Percentiles rank a stretch among this genome's conserved stretches.
phyloP scores from a whole-genome alignment of 2,329 filamentous ascomycete species.

The Penicillium paneum region DNA sequence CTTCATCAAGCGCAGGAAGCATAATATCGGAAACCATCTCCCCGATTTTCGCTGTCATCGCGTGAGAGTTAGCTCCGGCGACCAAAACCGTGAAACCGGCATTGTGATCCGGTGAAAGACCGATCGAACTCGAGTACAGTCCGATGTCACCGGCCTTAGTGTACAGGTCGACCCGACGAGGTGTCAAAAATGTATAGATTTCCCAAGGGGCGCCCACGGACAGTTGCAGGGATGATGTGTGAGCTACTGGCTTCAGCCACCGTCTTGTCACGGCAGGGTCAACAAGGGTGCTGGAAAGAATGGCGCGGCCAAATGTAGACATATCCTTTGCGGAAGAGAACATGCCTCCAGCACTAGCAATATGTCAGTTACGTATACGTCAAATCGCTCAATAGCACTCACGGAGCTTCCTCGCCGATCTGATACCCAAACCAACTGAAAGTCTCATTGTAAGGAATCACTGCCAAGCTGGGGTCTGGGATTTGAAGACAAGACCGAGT shows the following conservation, averaged over 20 bases:
- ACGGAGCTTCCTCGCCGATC: constrained; percentile 44
- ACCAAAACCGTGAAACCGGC: constrained; percentile 24
- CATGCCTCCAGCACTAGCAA: constrained; percentile 42
- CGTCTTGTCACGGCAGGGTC: constrained; percentile 37
- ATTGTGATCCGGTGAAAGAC: constrained; percentile 26
- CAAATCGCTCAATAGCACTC: constrained; percentile 12
- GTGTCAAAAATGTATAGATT: constrained; percentile 24
- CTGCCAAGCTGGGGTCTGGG: constrained; percentile 14
- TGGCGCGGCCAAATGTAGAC: constrained; percentile 43
- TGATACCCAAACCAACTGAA: constrained; percentile 34
- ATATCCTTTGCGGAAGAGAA: constrained; percentile 47
- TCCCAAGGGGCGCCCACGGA: constrained; percentile 48
- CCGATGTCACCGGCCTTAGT: constrained; percentile 28
- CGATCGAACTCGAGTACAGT: constrained; percentile 23
- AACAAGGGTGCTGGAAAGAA: constrained; percentile 41
- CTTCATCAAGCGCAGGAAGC: constrained; percentile 20
- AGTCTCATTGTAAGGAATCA: constrained; percentile 39
- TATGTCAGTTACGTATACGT: background rate
- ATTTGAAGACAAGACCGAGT: constrained; percentile 32
- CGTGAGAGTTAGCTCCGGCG: constrained; percentile 15
- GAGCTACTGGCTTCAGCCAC: constrained; percentile 45
- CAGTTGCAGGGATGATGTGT: constrained; percentile 39
- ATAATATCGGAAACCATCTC: constrained; percentile 18
- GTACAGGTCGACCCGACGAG: constrained; percentile 23
- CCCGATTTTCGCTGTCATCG: constrained; percentile 3